These are phyloP conservation scores for Globisporangium cederbergense DNA, from an alignment of 352 stramenopile genomes.

Conservation along the genomic window DNA sequence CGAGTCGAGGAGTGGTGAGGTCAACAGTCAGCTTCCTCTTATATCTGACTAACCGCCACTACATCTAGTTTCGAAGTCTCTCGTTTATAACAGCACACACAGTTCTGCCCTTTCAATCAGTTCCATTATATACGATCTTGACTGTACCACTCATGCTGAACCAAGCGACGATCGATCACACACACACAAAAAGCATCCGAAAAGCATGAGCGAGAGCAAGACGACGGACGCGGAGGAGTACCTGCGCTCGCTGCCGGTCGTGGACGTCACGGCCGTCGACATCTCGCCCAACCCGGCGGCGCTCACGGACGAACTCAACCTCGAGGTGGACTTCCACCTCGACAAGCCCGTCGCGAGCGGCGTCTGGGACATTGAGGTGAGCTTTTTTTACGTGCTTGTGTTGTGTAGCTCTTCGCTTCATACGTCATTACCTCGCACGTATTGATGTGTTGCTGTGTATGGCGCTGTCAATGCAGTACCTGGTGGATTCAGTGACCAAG, in stretches of 20 bases:
- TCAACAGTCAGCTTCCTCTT: no score
- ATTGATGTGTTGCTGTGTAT: background rate
- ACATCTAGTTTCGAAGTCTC: no score
- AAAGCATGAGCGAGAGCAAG: slow-evolving; percentile 77
- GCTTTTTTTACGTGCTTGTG: slow-evolving; percentile 10
- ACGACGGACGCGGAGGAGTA: slow-evolving; percentile 34
- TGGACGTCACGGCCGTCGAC: slow-evolving; percentile 74
- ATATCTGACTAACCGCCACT: no score
- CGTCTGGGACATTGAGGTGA: slow-evolving; percentile 77
- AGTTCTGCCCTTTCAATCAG: no score
- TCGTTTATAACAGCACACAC: no score
- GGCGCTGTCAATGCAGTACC: slow-evolving; percentile 38
- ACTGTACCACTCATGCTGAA: background rate
- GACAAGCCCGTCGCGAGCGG: slow-evolving; percentile 57
- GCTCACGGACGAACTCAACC: slow-evolving; percentile 70
- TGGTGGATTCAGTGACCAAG: slow-evolving; percentile 82
- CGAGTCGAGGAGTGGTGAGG: no score
- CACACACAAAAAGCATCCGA: slow-evolving; percentile 5
- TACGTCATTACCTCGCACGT: background rate
- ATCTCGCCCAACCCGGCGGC: slow-evolving; percentile 79
- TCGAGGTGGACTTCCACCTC: slow-evolving; percentile 79
- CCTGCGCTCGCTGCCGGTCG: slow-evolving; percentile 40
- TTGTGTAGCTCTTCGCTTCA: background rate
- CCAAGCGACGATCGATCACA: background rate
- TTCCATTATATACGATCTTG: background rate